phyloP scores from a whole-genome alignment of 1,139 yeast species.

The Geotrichum histeridarum region DNA sequence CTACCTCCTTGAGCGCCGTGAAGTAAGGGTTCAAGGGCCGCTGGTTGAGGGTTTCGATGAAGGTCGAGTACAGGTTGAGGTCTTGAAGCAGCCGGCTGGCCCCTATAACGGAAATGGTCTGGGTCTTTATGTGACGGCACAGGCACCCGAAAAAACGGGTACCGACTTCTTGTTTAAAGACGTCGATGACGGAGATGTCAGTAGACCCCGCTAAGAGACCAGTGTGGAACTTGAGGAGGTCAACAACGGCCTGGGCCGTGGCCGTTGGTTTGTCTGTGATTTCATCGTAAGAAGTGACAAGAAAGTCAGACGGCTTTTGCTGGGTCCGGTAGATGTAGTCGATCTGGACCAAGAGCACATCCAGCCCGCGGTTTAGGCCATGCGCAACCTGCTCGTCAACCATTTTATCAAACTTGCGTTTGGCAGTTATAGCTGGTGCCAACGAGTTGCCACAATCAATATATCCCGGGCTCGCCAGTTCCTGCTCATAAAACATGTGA shows the following conservation, averaged over 20 bases:
- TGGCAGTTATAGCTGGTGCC: slow-evolving; percentile 72
- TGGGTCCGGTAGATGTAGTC: slow-evolving; percentile 48
- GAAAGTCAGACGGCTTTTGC: slow-evolving; percentile 50
- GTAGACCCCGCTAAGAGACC: slow-evolving; percentile 74
- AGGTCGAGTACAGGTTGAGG: slow-evolving; percentile 69
- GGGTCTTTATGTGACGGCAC: slow-evolving; percentile 66
- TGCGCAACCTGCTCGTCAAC: slow-evolving; percentile 87
- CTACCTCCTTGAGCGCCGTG: slow-evolving; percentile 74
- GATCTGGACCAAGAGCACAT: slow-evolving; percentile 75
- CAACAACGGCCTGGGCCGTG: slow-evolving; percentile 62
- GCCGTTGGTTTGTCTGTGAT: slow-evolving; percentile 51
- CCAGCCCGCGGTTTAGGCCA: slow-evolving; percentile 85
- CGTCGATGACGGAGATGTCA: slow-evolving; percentile 82
- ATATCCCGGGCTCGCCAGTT: slow-evolving; percentile 56
- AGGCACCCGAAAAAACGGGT: slow-evolving; percentile 74
- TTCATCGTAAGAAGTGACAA: background rate
- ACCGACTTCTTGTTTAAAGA: slow-evolving; percentile 90
- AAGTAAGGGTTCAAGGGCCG: slow-evolving; percentile 68
- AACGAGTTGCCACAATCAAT: slow-evolving; percentile 72
- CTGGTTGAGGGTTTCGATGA: slow-evolving; percentile 66
- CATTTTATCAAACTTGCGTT: slow-evolving; percentile 70
- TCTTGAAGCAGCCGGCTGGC: slow-evolving; percentile 59
- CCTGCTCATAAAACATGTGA: slow-evolving; percentile 83
- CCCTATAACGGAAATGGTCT: slow-evolving; percentile 61
- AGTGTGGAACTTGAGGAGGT: slow-evolving; percentile 66